A percentile compares a stretch with the other conserved stretches of the same genome.
phyloP scores from a whole-genome alignment of 371 early-diverging fungal genomes.

The Mucor racemosus region DNA sequence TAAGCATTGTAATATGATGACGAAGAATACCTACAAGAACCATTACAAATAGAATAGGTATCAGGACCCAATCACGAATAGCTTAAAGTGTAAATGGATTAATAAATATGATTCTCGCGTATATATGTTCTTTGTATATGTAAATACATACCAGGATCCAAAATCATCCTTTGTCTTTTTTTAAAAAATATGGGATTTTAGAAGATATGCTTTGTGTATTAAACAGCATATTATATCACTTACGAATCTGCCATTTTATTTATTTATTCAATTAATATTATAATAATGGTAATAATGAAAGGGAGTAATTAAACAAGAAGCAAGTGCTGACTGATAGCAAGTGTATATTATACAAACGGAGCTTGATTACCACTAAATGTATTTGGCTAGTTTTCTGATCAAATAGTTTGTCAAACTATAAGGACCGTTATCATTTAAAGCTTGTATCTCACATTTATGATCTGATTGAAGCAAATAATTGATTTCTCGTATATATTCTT shows the following conservation, averaged over 20 bases:
- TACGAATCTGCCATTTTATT: slow-evolving; percentile 30
- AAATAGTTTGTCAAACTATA: slow-evolving; percentile 24
- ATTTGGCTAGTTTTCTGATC: slow-evolving; percentile 15
- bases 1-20: slow-evolving; percentile 87
- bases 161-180: slow-evolving; percentile 63
- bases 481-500: slow-evolving; percentile 30
- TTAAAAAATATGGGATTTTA: neutral
- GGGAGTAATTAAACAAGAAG: neutral
- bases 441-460: slow-evolving; percentile 43
- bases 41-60: slow-evolving; percentile 97
- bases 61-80: slow-evolving; percentile 92
- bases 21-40: slow-evolving; percentile 90
- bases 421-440: slow-evolving; percentile 28
- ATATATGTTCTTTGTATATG: neutral
- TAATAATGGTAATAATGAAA: slow-evolving; percentile 1
- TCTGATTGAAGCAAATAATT: slow-evolving; percentile 18
- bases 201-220: neutral
- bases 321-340: neutral
- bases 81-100: slow-evolving; percentile 42
- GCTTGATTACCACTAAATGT: neutral
- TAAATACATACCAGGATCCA: slow-evolving; percentile 62
- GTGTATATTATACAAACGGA: too few species aligned
- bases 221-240: neutral
- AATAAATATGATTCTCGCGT: neutral
- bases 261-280: neutral